Base-by-base conservation (phyloP, 2,329 filamentous ascomycete genomes). In the Tolypocladium ophioglossoides region DNA sequence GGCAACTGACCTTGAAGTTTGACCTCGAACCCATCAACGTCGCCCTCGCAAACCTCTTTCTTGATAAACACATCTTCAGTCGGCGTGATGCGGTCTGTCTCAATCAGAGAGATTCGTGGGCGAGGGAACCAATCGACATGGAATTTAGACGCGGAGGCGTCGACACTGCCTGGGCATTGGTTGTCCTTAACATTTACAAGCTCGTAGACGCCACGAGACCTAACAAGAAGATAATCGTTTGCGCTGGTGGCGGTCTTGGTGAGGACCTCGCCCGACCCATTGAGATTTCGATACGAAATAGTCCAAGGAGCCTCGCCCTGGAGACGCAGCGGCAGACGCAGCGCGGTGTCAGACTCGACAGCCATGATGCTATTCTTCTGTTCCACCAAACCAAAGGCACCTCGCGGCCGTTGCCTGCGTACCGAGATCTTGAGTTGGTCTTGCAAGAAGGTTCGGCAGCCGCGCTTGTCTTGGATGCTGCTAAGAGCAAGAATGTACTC, bases 401-500 rank as follows among this genome's bases (percentile, higher is more conserved):
- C 92, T 61, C 90, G 86, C 9, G 94, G 94, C 61, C 88, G 86
- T 70, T 97, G 92, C 54, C 91, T 86, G 51, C 91, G 83, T 51
- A 97, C 94, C 14, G 85, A 82, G 57, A 99, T 87, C 70, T 88
- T 92, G 52, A 86, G 79, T 67, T 92, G 89, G 55, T 94, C 87
- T 63, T 94, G 87, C 54, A 97, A 72, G 65, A 87, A 86, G 52
- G 89, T 89, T 63, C 91, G 91, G 72, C 94, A 99, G 44, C 86
- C 87, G 54, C 89, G 86, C 65, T 81, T 85, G 66, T 99, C 94
- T 60, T 90, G 89, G 54, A 99, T 82, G 62, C 86, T 92, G 52
- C 86, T 90, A 56, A 99, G 76, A 49, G 91, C 85, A 56, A 99
- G 73, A 12, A 87, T 89, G 68, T 97, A 96, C 64, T 96, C 91